Percentiles rank a stretch among this genome's conserved stretches.
Evolutionary conservation across 2,329 filamentous ascomycete species (phyloP).

Genomic region (Penicillium palitans): DNA sequence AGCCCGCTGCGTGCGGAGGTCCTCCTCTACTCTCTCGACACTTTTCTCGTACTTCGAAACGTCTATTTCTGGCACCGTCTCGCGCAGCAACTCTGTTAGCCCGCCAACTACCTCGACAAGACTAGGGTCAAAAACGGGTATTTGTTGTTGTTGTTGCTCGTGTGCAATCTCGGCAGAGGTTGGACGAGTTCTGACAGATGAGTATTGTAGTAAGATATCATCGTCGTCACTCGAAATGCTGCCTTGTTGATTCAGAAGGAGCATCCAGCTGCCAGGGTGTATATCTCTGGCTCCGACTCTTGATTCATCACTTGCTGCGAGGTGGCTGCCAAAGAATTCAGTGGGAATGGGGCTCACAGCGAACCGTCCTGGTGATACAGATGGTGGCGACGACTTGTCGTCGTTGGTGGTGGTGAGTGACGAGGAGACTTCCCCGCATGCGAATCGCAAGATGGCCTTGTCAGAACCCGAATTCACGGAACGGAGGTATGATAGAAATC

Average conservation of each 20-base stretch:
- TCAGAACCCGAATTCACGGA: conserved; percentile 11
- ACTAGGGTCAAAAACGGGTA: background rate
- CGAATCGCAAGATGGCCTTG: conserved; percentile 20
- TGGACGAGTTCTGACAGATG: conserved; percentile 9
- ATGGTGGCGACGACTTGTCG: background rate
- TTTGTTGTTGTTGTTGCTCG: too few species aligned
- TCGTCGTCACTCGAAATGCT: conserved; percentile 1
- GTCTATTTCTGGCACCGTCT: conserved; percentile 10
- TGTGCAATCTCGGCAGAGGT: conserved; percentile 6
- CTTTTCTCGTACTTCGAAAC: conserved; percentile 13
- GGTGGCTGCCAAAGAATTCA: background rate
- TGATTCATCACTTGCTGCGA: background rate
- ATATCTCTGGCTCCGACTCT: conserved; percentile 13
- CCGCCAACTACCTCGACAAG: conserved; percentile 14
- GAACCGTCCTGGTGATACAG: background rate
- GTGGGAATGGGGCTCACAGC: background rate
- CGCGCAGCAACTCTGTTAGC: conserved; percentile 17
- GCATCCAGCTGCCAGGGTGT: conserved; percentile 11
- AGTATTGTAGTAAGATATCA: conserved; percentile 16
- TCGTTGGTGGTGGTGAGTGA: conserved; percentile 4
- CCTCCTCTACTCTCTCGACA: conserved; percentile 2
- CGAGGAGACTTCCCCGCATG: conserved; percentile 5
- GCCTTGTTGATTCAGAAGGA: conserved; percentile 14
- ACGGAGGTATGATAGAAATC: conserved; percentile 15
- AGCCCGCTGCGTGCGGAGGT: background rate